Percentiles rank a stretch among this genome's conserved stretches.
Conservation (phyloP, 495 filamentous ascomycete species). For the Entonaema liquescens region DNA sequence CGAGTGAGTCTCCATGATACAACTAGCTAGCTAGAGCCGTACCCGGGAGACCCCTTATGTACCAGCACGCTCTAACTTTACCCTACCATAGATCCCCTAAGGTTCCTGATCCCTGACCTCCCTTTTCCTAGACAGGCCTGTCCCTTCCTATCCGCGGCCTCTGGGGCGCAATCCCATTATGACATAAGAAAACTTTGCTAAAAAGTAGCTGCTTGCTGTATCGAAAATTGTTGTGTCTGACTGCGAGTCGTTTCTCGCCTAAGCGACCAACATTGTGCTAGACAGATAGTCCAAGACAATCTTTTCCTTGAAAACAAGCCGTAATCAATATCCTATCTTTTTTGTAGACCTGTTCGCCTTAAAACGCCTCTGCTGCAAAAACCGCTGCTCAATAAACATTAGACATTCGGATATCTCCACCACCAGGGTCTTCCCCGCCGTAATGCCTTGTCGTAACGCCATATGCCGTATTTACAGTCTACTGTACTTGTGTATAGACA, state of each 20-base stretch:
- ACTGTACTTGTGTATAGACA: constrained; percentile 36
- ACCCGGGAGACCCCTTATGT: constrained; percentile 20
- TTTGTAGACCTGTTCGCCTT: constrained; percentile 36
- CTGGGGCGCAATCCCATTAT: background rate
- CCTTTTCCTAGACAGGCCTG: background rate
- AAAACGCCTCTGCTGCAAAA: constrained; percentile 45
- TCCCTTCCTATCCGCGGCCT: background rate
- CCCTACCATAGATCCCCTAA: constrained; percentile 2
- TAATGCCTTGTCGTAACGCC: constrained; percentile 39
- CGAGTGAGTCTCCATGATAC: constrained; percentile 27
- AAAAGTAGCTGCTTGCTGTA: background rate
- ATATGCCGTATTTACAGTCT: constrained; percentile 41
- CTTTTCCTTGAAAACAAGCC: background rate
- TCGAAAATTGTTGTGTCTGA: background rate
- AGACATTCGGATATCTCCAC: constrained; percentile 41
- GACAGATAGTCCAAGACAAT: background rate
- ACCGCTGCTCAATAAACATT: constrained; percentile 40
- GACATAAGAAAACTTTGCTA: background rate
- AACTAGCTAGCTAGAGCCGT: constrained; percentile 3
- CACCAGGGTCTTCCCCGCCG: constrained; percentile 9
- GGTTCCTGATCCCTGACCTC: background rate
- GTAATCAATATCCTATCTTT: constrained; percentile 5
- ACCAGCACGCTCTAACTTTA: constrained; percentile 13
- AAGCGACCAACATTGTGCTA: constrained; percentile 1
- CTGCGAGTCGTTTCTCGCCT: background rate